Evolutionary conservation across 73 alveolate genomes (phyloP), one percentile per base, ranked within the genome.

Genomic region (Paramecium octaurelia): DNA sequence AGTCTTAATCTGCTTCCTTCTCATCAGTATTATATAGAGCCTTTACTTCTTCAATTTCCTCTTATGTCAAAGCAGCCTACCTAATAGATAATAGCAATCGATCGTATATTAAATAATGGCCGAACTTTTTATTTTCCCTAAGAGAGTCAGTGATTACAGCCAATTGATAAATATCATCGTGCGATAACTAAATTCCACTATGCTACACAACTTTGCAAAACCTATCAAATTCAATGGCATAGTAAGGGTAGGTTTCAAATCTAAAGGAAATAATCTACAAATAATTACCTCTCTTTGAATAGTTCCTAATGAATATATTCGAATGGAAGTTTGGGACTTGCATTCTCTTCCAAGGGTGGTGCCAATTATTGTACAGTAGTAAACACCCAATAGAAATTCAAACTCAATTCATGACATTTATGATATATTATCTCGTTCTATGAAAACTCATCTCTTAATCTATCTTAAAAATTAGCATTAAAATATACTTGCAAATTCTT

Each of bases 341-440:
- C 90, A 73, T 70, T 89, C 50, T 89, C 94, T 71, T 89, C 94
- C 6, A 89, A 46, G 14, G 94, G 92, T 27, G 94, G 94, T 40
- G 94, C 86, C 38, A 89, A 43, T 89, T 89, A 73, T 48, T 40
- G 21, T 20, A 89, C 69, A 8, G 94, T 70, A n/a, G 92, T 70
- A 64, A 89, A 70, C 2, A 89, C 90, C 94, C 94, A 89, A 42
- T 43, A 70, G 48, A 89, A 89, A 9, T 44, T 80, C 5, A 80
- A 40, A 48, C 91, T 80, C 10, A 80, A 23, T 48, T 80, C 91
- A 80, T 80, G 91, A 20, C 91, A 80, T 80, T 80, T 80, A 80
- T 80, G 91, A 27, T 31, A 44, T n/a, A 80, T 3, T 20, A 31
- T 24, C 6, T 80, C 91, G 46, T 80, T 80, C 14, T 40, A 21